phyloP scores from a whole-genome alignment of 345 rosid species.

The Syzygium oleosum region DNA sequence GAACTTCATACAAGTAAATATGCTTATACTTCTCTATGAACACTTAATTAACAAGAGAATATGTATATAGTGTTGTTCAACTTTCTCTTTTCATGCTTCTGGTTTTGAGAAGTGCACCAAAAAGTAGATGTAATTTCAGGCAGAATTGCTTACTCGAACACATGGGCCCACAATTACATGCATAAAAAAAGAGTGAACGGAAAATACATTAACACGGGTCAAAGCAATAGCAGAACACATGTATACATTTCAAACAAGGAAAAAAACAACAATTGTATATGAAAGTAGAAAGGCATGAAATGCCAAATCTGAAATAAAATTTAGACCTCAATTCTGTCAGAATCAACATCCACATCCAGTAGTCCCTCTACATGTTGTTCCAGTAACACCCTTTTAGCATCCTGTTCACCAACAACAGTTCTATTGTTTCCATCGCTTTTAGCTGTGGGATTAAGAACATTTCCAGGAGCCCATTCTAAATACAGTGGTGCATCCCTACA shows the following conservation, averaged over 20 bases:
- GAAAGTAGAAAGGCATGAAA: background rate
- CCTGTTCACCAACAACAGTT: slow-evolving; percentile 39
- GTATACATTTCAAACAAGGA: background rate
- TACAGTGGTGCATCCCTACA: slow-evolving; percentile 83
- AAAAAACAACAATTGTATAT: background rate
- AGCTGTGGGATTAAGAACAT: slow-evolving; percentile 49
- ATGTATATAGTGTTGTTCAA: background rate
- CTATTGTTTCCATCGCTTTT: slow-evolving; percentile 22
- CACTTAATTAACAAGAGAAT: background rate
- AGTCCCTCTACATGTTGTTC: slow-evolving; percentile 59
- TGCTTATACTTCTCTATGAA: background rate
- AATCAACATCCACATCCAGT: slow-evolving; percentile 28
- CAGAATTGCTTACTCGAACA: background rate
- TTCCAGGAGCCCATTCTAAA: slow-evolving; percentile 85
- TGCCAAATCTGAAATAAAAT: background rate
- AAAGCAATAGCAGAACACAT: background rate
- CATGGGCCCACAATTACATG: background rate
- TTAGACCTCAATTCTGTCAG: slow-evolving; percentile 66
- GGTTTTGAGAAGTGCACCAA: background rate
- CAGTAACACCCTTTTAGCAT: slow-evolving; percentile 43
- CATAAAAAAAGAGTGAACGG: background rate
- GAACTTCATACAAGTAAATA: background rate
- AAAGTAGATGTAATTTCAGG: background rate
- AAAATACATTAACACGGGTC: background rate
- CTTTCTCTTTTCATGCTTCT: background rate